These are phyloP conservation scores for Penicillium brevicompactum DNA, from an alignment of 2,329 filamentous ascomycete species.

Conservation along the genomic window DNA sequence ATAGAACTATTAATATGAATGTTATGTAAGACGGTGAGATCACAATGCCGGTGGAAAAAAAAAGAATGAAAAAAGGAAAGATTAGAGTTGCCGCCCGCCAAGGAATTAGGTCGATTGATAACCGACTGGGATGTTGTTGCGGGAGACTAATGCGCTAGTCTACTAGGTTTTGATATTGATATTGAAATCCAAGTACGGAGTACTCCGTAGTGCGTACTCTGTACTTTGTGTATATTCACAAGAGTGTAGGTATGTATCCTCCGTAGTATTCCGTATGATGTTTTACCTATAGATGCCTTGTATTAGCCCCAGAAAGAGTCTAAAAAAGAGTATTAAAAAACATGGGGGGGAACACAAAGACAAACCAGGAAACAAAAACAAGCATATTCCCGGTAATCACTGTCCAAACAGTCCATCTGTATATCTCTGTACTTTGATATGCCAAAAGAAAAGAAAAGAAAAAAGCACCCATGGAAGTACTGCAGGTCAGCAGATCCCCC, in stretches of 20 bases:
- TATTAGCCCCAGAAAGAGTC: too few species aligned
- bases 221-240: neutral
- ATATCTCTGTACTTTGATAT: too few species aligned
- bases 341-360: too few species aligned
- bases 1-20: neutral
- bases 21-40: neutral
- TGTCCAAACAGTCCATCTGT: too few species aligned
- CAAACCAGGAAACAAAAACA: too few species aligned
- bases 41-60: neutral
- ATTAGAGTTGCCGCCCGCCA: constrained; percentile 22
- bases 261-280: too few species aligned
- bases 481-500: constrained; percentile 7
- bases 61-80: neutral
- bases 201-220: neutral
- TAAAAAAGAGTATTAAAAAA: too few species aligned
- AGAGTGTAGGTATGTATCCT: too few species aligned
- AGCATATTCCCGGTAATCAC: too few species aligned
- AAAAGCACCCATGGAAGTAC: neutral
- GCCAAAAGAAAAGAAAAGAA: too few species aligned
- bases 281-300: too few species aligned
- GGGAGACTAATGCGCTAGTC: neutral
- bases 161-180: neutral
- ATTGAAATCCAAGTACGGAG: too few species aligned
- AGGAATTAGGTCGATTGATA: constrained; percentile 6
- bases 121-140: neutral